phyloP scores from a whole-genome alignment of 768 basidiomycete genomes.

The Tylopilus cervinicoccineus region DNA sequence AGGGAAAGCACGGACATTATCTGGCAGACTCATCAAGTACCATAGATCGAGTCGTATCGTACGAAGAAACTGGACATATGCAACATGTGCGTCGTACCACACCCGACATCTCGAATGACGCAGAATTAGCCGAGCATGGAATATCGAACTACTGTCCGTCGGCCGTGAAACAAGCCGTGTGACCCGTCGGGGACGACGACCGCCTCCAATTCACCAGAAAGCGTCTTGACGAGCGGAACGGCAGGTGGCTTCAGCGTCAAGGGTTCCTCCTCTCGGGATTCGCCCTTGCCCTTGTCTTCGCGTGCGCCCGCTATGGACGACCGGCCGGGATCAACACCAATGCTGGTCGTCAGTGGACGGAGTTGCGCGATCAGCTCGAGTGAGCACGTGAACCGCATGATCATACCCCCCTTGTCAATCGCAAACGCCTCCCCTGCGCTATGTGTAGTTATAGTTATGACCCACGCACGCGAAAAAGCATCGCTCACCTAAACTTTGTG shows the following conservation, averaged over 20 bases:
- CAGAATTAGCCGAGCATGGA: slow-evolving; percentile 35
- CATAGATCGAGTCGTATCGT: no score
- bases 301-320: background rate
- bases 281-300: background rate
- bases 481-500: slow-evolving; percentile 19
- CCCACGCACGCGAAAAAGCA: background rate
- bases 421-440: slow-evolving; percentile 19
- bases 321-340: background rate
- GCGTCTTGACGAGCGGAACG: slow-evolving; percentile 31
- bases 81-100: no score
- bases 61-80: background rate
- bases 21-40: no score
- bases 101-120: background rate
- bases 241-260: background rate
- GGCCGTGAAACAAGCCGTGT: slow-evolving; percentile 50
- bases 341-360: slow-evolving; percentile 1
- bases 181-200: slow-evolving; percentile 49
- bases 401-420: slow-evolving; percentile 20
- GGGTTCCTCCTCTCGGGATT: background rate
- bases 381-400: slow-evolving; percentile 23
- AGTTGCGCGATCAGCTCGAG: slow-evolving; percentile 21
- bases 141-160: slow-evolving; percentile 51
- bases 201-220: slow-evolving; percentile 57
- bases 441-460: background rate
- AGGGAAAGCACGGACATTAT: no score